Evolutionary conservation across 768 basidiomycete species (phyloP).

Genomic region (Leccinum boreale): DNA sequence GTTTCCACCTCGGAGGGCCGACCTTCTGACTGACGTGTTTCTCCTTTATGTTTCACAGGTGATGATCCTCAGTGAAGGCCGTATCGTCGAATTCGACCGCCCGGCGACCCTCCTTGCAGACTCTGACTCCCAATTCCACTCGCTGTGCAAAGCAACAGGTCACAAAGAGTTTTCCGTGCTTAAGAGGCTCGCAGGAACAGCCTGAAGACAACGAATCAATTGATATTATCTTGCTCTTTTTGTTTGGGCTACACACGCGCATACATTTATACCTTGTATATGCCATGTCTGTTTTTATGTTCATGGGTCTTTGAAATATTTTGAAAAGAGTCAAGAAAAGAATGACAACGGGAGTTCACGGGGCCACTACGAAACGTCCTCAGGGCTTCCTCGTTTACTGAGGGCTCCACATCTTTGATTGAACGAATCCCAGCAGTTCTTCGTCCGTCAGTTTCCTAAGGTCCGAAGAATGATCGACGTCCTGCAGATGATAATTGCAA

Average conservation of each 20-base stretch:
- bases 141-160: slow-evolving; percentile 71
- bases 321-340: neutral
- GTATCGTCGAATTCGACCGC: slow-evolving; percentile 74
- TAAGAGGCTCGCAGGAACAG: slow-evolving; percentile 57
- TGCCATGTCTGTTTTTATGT: neutral
- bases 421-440: slow-evolving; percentile 51
- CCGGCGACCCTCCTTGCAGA: slow-evolving; percentile 56
- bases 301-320: neutral
- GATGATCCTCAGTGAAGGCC: slow-evolving; percentile 75
- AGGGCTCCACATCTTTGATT: slow-evolving; percentile 74
- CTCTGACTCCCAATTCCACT: slow-evolving; percentile 57
- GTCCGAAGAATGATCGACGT: slow-evolving; percentile 50
- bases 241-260: neutral
- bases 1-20: neutral
- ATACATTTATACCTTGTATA: slow-evolving; percentile 4
- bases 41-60: slow-evolving; percentile 40
- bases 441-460: slow-evolving; percentile 57
- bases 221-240: neutral
- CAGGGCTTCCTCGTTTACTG: slow-evolving; percentile 6
- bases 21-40: slow-evolving; percentile 3
- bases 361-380: neutral
- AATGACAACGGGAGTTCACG: neutral
- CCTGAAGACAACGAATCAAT: slow-evolving; percentile 1
- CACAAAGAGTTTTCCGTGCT: slow-evolving; percentile 65
- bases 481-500: slow-evolving; percentile 31